phyloP scores from a whole-genome alignment of 352 stramenopile species.

The Globisporangium irregulare region DNA sequence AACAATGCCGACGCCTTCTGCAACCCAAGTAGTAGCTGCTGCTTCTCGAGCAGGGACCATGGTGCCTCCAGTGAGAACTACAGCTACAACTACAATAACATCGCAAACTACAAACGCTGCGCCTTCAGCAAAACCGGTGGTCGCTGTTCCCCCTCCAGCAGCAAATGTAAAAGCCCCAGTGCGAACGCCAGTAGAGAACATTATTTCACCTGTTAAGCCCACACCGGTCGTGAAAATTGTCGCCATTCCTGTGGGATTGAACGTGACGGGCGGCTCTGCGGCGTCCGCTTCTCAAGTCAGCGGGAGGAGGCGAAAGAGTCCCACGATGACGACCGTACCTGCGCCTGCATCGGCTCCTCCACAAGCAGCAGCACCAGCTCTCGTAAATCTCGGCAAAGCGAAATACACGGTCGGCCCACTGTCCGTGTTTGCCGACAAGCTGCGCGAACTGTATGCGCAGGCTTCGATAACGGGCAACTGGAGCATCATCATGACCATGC shows the following conservation, averaged over 20 bases:
- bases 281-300: background rate
- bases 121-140: background rate
- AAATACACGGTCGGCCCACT: slow-evolving; percentile 7
- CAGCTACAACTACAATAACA: background rate
- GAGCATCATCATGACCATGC: slow-evolving; percentile 13
- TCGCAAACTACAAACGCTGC: background rate
- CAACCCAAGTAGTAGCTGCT: background rate
- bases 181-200: background rate
- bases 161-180: background rate
- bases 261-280: background rate
- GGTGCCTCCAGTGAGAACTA: background rate
- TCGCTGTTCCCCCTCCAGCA: background rate
- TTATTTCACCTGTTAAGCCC: background rate
- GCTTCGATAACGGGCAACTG: slow-evolving; percentile 13
- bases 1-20: background rate
- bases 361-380: background rate
- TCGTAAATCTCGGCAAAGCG: background rate
- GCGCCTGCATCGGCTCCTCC: background rate
- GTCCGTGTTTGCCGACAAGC: slow-evolving; percentile 10
- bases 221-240: background rate
- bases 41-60: background rate
- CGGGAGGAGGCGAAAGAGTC: background rate
- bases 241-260: background rate
- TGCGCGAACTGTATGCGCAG: slow-evolving; percentile 6
- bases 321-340: background rate